Base-by-base conservation (phyloP, 495 filamentous ascomycete species). In the Penicillium malachiteum region DNA sequence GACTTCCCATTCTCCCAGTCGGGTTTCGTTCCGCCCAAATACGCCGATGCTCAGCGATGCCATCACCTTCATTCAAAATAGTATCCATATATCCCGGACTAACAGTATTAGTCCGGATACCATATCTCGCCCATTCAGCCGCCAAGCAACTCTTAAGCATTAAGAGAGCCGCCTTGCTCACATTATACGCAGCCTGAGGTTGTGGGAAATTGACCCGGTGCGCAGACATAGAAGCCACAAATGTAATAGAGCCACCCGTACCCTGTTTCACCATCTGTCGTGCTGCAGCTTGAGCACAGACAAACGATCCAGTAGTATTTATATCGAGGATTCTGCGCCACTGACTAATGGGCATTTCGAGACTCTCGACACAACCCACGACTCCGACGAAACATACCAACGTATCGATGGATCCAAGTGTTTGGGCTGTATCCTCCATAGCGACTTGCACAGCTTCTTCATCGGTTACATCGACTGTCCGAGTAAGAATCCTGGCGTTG, bases 1-100 rank as follows among this genome's bases (percentile, higher is more conserved):
- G 84, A 39, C 68, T 75, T 12, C 91, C 91, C 48, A 94, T 79
- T 16, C 90, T 79, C 18, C 78, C 76, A 77, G 85, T 87, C 0
- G 91, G 91, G 30, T 88, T 93, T 41, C 87, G 69, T 9, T 78
- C 78, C 48, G 81, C 83, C 90, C 90, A 96, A 65, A 91, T 85
- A 69, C 81, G 82, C 78, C 91, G 91, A 72, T 91, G 82, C 12
- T 56, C 56, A 4, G 63, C 58, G 37, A 76, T 62, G 0, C 64
- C 57, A 35, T 67, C 64, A 0, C 74, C 73, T n/a, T 63, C 68
- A 49, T 70, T 91, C 50, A 91, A 63, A n/a, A 90, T 81, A 0
- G 88, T 92, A 62, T 91, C 84, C 86, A 91, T 92, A 63, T 92
- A 91, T 5, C 88, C 88, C 0, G 89, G 88, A 21, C 76, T 82